Evolutionary conservation across 164 flowering plant genomes (phyloP), one percentile per base, ranked within the genome.

Genomic region (Kalanchoe fedtschenkoi): DNA sequence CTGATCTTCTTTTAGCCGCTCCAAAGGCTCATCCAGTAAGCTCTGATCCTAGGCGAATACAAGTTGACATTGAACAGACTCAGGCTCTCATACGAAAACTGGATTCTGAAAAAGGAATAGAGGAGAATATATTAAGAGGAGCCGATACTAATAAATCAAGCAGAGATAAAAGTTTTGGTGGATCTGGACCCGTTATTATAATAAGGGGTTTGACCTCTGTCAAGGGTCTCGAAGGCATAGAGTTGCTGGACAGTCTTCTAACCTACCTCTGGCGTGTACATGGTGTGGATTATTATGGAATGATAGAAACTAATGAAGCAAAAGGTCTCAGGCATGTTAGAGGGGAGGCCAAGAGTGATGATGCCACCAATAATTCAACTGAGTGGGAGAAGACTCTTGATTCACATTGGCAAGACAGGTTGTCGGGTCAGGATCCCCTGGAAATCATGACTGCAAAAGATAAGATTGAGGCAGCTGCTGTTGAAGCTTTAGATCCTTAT

Each of bases 211-310:
- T 81, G 64, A 85, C 84, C 8, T 74, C 97, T 67, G 92, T 90
- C 24, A 91, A 85, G 75, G 99, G 99, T 35, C 80, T 95, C 5
- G 99, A 95, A 71, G 99, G 97, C 10, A 66, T 83, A 69, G 99
- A 95, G 71, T 77, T 95, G 34, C 74, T 95, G 59, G 99, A 95
- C 64, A 89, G 93, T 8, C 80, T 95, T 21, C 47, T 89, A 5
- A 91, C 99, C n/a, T 95, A 91, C 71, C 87, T 95, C 19, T 95
- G 96, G 96, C 92, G 97, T 30, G 72, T 95, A 44, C 99, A 95
- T 79, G 93, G 97, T 34, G 61, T 91, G 62, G 97, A 95, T 75
- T 95, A 91, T 70, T 95, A 95, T 80, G 99, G 99, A 33, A 73
- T 84, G 89, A 46, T 65, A 68, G 99, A 95, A 76, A 77, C 82